Evolutionary conservation across 345 rosid species (phyloP), one percentile per base, ranked within the genome.

Genomic region (Carallia pectinifolia): DNA sequence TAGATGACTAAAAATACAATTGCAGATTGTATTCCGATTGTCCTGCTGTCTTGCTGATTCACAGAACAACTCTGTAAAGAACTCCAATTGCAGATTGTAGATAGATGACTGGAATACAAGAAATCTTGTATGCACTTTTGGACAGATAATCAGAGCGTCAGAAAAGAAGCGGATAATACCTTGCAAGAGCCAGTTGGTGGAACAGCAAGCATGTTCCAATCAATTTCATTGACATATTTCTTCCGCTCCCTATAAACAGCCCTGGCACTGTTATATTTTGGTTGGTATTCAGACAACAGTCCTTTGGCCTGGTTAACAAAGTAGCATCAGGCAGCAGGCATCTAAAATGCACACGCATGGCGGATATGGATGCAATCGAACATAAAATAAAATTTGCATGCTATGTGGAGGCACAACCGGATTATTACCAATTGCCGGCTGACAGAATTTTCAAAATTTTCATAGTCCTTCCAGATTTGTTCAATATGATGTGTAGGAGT

Each of bases 381-480:
- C 1, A 27, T 34, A 40, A 68, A 12, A 62, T 8, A 4, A 75
- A 27, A 34, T 39, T 30, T 39, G 36, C 53, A 44, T 58, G 27
- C 38, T 27, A 68, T 56, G 33, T 29, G 47, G 27, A 55, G 39
- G 64, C 34, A 64, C 37, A 62, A 19, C 53, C 50, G 37, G 53
- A 70, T 31, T 31, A 19, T 82, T 93, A 93, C 98, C 97, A 91
- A 78, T 71, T 91, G 98, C 61, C 96, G 90, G 84, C 85, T 94
- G 65, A 90, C 97, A 68, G 96, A 84, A 77, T 91, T 94, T 79
- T 94, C 98, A 48, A 94, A 94, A 85, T 79, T 82, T 77, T 91
- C 98, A 75, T 91, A 94, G 48, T 91, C 98, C 80, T 79, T 91
- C 98, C 98, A 94, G 34, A 94, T 90, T 79, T 94, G 98, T 64